Base-by-base conservation (phyloP, 352 stramenopile species). In the Phytophthora macrochlamydospora region DNA sequence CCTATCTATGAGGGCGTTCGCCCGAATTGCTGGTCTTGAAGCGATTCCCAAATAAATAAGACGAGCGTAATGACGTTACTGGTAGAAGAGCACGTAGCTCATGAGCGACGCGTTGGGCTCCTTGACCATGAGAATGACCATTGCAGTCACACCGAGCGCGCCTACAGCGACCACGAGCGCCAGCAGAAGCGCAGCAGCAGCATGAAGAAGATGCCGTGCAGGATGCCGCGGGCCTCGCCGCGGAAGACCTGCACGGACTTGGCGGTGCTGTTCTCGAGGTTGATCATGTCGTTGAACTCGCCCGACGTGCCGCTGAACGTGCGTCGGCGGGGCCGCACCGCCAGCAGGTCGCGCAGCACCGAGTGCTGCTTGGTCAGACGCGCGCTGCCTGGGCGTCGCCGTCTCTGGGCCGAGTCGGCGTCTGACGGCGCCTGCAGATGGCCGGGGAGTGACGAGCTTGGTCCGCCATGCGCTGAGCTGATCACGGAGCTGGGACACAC, bases 211-310 rank as follows among this genome's bases (percentile, higher is more conserved):
- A 89, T 84, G 57, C 78, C 76, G 59, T 77, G 77, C 49, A 89
- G 64, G 30, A 87, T 89, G 56, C 75, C 74, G 50, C 76, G 82
- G 24, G 74, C 80, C 51, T 89, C 69, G 31, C 78, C 80, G 18
- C 76, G 82, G 69, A 89, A 89, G 8, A 76, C 73, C 48, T 81
- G 67, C 50, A 89, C 80, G 28, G 78, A 87, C 69, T 87, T 82
- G 51, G 71, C 76, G 9, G 78, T 83, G 51, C 62, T 79, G 57
- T 70, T 73, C 49, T 83, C 78, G n/a, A 81, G 65, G 56, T 76
- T 71, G 51, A 76, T 51, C 31, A 79, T 28, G 52, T 79, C 65
- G 50, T 69, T 65, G 50, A 72, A 69, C 52, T 79, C 71, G 42
- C 66, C 62, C 33, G 70, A 71, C 50, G 70, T 72, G n/a, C 65